Base-by-base conservation (phyloP, 306 rosid species). In the Inga leiocalycina region DNA sequence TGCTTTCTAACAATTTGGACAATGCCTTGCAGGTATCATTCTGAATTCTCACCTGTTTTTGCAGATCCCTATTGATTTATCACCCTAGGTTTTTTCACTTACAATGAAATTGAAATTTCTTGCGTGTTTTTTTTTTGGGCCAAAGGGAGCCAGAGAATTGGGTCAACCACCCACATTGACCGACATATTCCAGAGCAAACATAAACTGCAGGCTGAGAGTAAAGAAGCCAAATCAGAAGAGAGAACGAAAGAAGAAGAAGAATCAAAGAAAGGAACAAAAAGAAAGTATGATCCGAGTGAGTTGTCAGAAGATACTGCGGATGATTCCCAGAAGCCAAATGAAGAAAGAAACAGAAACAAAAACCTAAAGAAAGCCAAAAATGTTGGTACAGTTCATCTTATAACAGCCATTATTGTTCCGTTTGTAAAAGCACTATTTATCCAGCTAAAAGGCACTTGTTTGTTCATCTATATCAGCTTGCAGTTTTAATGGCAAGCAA, bases 401-500 rank as follows among this genome's bases (percentile, higher is more conserved):
- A 10, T 15, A 30, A 24, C 16, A 30, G 20, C 37, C 2, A 12
- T 5, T 12, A 15, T 32, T 65, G 9, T 65, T 35, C 30, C 12
- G 17, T 27, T 17, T 49, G 19, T 13, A 11, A 22, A 14, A 32
- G 19, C 22, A 16, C 15, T 30, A 35, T 41, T 65, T 39, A 48
- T 75, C 3, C 10, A 24, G 87, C 83, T 80, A 77, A 84, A 49
- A 30, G 73, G 41, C 54, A 2, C 11, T 78, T 74, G 14, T 68
- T 66, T 16, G 59, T 67, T 57, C 7, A 66, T 39, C 17, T 45
- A 14, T 67, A 10, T 14, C 88, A 97, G 99, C 89, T 97, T 86
- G 98, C 97, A 5, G 78, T 90, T 76, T 86, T 98, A 82, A 92
- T 97, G 99, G 98, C 99, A 79, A 80, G 92, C 13, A 97, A 86